Base-by-base conservation (phyloP, 805 yeast genomes). In the Candida fluviatilis region DNA sequence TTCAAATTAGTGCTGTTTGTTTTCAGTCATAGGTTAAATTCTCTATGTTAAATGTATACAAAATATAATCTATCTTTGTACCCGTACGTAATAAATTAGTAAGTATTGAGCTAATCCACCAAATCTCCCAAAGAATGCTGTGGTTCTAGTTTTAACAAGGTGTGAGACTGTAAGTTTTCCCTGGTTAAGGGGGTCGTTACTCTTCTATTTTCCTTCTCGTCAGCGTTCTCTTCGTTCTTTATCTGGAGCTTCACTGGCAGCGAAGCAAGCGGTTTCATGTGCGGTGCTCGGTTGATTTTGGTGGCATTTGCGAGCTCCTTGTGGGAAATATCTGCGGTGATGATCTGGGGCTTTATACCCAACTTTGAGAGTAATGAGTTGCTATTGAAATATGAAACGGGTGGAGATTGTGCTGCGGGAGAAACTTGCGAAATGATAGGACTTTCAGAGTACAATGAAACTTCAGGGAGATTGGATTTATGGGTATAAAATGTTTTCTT, bases 321-420 rank as follows among this genome's bases (percentile, higher is more conserved):
- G 7, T 37, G 34, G 4, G 41, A 11, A 4, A 24, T 18, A n/a
- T 33, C 12, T 61, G 60, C 27, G 11, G 65, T 54, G 6, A 68
- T 57, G 8, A 66, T 67, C 44, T 66, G 72, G 0, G 74, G 73
- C 38, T 55, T 50, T 26, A 68, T 65, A 1, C 74, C 74, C 14
- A 68, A 43, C 38, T 58, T 61, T 4, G 67, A 57, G 19, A 68
- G 52, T 14, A 66, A 48, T 2, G 71, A 58, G 36, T 51, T 59
- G 44, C 63, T 66, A 15, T 62, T 48, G 32, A 58, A 58, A 35
- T 60, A 64, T 18, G 71, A 57, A 25, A 53, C 42, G 6, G 62
- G 39, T 18, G 41, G 39, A 10, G 34, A n/a, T n/a, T 29, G 49
- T n/a, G 51, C 46, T 18, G 56, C 33, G 6, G 60, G 49, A 6